phyloP scores from a whole-genome alignment of 352 stramenopile species.

The Phytopythium delawarense region DNA sequence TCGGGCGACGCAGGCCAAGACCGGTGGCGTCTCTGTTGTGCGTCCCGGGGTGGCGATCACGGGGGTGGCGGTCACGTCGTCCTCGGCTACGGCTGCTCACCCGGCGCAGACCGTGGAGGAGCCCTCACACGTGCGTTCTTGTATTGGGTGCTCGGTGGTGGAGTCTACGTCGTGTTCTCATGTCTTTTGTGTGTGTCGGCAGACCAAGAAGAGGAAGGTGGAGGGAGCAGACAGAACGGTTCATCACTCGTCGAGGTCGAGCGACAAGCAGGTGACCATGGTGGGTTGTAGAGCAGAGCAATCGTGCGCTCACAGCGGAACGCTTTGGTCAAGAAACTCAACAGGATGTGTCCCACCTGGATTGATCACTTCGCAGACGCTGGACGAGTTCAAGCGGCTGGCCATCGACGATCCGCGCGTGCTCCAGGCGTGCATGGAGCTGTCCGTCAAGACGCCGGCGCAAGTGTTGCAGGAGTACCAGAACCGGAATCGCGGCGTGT shows the following conservation, averaged over 20 bases:
- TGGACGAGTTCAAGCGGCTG: slow-evolving; percentile 70
- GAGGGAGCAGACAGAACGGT: slow-evolving; percentile 14
- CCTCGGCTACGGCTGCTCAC: background rate
- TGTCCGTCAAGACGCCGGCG: slow-evolving; percentile 76
- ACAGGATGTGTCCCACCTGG: background rate
- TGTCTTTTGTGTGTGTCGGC: background rate
- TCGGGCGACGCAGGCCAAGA: background rate
- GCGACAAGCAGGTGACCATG: slow-evolving; percentile 27
- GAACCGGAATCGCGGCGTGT: slow-evolving; percentile 72
- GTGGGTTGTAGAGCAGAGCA: slow-evolving; percentile 7
- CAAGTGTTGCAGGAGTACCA: slow-evolving; percentile 87
- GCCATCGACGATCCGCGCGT: slow-evolving; percentile 55
- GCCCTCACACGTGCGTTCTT: background rate
- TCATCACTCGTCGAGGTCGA: slow-evolving; percentile 9
- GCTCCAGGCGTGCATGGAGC: slow-evolving; percentile 71
- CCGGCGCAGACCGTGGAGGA: background rate
- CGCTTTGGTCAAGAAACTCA: background rate
- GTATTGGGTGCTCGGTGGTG: slow-evolving; percentile 1
- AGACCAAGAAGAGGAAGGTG: slow-evolving; percentile 48
- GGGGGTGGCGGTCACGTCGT: background rate
- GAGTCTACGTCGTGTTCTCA: background rate
- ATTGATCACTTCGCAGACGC: slow-evolving; percentile 20
- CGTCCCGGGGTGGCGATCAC: background rate
- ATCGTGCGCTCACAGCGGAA: too few relatives aligned
- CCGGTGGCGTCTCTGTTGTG: background rate